Conservation (phyloP, 1,284 basidiomycete species). For the Thecaphora thlaspeos region DNA sequence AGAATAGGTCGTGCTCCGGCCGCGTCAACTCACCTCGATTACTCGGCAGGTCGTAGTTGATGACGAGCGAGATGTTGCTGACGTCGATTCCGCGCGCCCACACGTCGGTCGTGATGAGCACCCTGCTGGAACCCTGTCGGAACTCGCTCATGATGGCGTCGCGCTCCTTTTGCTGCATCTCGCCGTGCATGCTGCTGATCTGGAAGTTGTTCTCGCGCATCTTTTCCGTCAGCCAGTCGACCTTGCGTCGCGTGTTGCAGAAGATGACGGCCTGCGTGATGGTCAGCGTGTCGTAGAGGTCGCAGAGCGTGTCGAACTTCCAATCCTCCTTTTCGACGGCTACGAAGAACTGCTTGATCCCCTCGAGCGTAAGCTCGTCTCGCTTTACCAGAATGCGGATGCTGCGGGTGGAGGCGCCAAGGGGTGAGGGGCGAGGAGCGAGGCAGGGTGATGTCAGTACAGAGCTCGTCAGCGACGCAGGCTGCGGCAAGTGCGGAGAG, state of each 20-base stretch:
- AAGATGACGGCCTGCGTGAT: constrained; percentile 99
- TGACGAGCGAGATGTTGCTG: constrained; percentile 95
- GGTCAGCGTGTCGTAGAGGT: constrained; percentile 92
- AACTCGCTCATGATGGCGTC: constrained; percentile 99
- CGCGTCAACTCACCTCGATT: constrained; percentile 14
- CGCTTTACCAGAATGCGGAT: constrained; percentile 98
- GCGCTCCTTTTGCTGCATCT: constrained; percentile 98
- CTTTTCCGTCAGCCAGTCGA: constrained; percentile 98
- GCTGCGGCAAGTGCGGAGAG: too few species aligned
- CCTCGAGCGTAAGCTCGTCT: constrained; percentile 98
- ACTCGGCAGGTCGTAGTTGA: constrained; percentile 88
- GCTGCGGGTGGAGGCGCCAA: neutral
- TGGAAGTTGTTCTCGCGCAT: constrained; percentile 70
- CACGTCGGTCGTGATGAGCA: constrained; percentile 67
- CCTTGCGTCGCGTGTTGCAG: constrained; percentile 98
- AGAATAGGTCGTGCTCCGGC: constrained; percentile 63
- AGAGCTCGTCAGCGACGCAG: too few species aligned
- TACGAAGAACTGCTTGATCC: constrained; percentile 99
- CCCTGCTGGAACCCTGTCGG: constrained; percentile 71
- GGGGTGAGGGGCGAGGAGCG: neutral
- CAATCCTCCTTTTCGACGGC: constrained; percentile 99
- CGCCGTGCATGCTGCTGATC: constrained; percentile 69
- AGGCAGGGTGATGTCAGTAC: neutral
- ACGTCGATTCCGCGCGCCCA: constrained; percentile 99
- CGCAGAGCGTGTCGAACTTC: constrained; percentile 99